Evolutionary conservation across 192 early-diverging fungal genomes (phyloP).

Genomic region (Gryganskiella cystojenkinii): DNA sequence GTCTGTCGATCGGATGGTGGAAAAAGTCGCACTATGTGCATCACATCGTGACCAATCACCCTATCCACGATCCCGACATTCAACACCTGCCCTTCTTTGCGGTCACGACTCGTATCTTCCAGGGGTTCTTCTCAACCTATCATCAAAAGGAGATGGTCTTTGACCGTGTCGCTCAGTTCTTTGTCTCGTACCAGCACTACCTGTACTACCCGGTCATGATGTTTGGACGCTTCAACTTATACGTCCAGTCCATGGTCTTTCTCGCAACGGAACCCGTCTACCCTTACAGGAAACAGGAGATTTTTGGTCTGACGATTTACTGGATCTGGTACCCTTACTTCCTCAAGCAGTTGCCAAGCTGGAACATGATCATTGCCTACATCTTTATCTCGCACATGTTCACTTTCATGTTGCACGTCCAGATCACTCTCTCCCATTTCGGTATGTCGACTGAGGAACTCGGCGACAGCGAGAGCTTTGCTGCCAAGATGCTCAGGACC

Average conservation of each 20-base stretch:
- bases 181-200: constrained; percentile 87
- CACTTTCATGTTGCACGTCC: constrained; percentile 90
- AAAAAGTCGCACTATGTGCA: constrained; percentile 97
- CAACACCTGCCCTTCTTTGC: constrained; percentile 98
- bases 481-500: constrained; percentile 87
- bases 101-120: constrained; percentile 80
- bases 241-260: constrained; percentile 77
- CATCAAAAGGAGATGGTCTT: constrained; percentile 86
- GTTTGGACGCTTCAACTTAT: constrained; percentile 95
- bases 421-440: constrained; percentile 97
- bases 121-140: constrained; percentile 90
- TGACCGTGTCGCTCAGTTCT: constrained; percentile 77
- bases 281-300: constrained; percentile 81
- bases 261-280: constrained; percentile 72
- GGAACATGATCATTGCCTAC: constrained; percentile 70
- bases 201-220: constrained; percentile 87
- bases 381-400: constrained; percentile 82
- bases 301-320: constrained; percentile 77
- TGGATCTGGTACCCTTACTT: constrained; percentile 84
- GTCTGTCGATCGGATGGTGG: constrained; percentile 97
- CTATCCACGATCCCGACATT: constrained; percentile 96
- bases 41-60: constrained; percentile 95
- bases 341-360: constrained; percentile 76
- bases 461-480: constrained; percentile 81
- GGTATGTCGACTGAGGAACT: constrained; percentile 88